Evolutionary conservation across 192 early-diverging fungal genomes (phyloP).

Genomic region (Backusella mclennaniae): DNA sequence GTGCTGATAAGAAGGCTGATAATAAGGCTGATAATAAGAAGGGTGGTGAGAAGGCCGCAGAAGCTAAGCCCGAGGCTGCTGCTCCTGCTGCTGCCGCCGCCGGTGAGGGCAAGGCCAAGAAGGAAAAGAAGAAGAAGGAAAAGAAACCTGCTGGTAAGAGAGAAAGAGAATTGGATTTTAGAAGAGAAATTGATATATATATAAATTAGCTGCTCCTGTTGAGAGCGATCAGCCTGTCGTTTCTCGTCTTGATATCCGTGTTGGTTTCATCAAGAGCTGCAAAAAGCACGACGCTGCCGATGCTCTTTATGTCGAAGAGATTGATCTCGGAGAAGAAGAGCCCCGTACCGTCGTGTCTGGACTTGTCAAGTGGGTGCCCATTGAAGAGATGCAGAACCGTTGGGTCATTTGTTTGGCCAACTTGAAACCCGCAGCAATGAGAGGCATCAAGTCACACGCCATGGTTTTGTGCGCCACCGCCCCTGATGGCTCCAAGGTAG

Average conservation of each 20-base stretch:
- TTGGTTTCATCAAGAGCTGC: slow-evolving; percentile 82
- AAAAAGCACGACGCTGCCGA: slow-evolving; percentile 96
- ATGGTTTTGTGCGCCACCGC: slow-evolving; percentile 95
- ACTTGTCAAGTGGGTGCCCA: slow-evolving; percentile 86
- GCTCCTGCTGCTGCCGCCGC: slow-evolving; percentile 28
- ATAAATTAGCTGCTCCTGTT: slow-evolving; percentile 37
- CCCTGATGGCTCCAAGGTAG: slow-evolving; percentile 81
- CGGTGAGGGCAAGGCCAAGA: slow-evolving; percentile 45
- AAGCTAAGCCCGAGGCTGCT: slow-evolving; percentile 22
- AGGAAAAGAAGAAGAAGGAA: slow-evolving; percentile 61
- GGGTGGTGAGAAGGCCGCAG: slow-evolving; percentile 20
- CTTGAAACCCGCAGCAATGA: slow-evolving; percentile 92
- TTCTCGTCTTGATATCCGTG: slow-evolving; percentile 90
- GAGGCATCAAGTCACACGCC: slow-evolving; percentile 91
- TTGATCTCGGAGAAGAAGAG: slow-evolving; percentile 91
- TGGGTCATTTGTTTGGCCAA: slow-evolving; percentile 82
- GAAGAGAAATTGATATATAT: not conserved
- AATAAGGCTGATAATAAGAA: slow-evolving; percentile 32
- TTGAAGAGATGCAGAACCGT: slow-evolving; percentile 83
- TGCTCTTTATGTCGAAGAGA: slow-evolving; percentile 92
- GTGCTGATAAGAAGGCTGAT: slow-evolving; percentile 30
- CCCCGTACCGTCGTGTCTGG: slow-evolving; percentile 91
- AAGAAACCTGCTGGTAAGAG: slow-evolving; percentile 48
- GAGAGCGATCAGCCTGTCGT: slow-evolving; percentile 52
- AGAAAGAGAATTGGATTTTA: not conserved